Base-by-base conservation (phyloP, 2,329 filamentous ascomycete species). In the Paraconiothyrium sp. region DNA sequence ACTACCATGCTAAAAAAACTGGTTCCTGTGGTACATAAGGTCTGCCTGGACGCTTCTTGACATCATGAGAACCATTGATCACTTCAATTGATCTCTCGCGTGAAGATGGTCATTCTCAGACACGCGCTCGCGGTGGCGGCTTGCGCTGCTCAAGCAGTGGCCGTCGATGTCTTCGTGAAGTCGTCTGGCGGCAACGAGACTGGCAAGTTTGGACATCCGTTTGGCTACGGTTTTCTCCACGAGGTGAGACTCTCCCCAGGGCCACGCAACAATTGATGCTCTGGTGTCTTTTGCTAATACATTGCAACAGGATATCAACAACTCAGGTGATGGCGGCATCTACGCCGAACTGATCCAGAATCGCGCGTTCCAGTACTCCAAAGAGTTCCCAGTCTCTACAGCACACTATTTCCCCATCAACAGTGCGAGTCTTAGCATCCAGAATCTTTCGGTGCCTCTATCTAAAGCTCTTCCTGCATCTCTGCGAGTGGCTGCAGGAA, bases 281-380 rank as follows among this genome's bases (percentile, higher is more conserved):
- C 6, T 13, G 32, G 5, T 35, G 30, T 14, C 14, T 6, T 4
- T 49, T 30, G 9, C 22, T 37, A 32, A 46, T 1, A 32, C 24
- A 27, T 3, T 1, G 1, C 43, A 1, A 27, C 6, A 75, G 72
- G 72, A 75, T 16, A 89, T 89, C 74, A 88, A 88, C 75, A 87
- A 90, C 74, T 89, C 87, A 1, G 89, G 90, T 2, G 90, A 92
- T 71, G 90, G 90, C 24, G 90, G 90, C 5, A 86, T 92, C 64
- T 92, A 92, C 72, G 90, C 88, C 52, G 89, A 92, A 71, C 76
- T 92, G 59, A 85, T 92, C 59, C 85, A 84, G 55, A 92, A 92
- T 76, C 85, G 89, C 52, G 90, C 89, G 11, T 92, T 92, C 70
- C 90, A 92, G 75, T 82, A 81, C 62, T 73, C 70, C 62, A 64